phyloP scores from a whole-genome alignment of 352 stramenopile species.

The Thalassiosira mediterranea region DNA sequence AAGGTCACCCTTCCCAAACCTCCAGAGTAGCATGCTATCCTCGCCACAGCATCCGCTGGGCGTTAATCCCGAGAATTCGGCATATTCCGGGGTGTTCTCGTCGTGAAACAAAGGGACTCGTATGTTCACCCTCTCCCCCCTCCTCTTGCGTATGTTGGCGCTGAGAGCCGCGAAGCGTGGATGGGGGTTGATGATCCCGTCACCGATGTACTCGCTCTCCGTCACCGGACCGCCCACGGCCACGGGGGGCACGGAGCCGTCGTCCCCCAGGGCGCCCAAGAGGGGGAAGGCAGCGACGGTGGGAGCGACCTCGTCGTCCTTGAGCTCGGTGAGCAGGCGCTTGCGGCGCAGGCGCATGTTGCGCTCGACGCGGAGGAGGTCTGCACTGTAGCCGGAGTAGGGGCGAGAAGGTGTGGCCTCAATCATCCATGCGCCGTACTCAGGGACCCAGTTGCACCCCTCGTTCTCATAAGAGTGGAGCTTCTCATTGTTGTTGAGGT shows the following conservation, averaged over 20 bases:
- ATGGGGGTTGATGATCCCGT: constrained; percentile 98
- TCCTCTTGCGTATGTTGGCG: constrained; percentile 96
- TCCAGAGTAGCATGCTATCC: constrained; percentile 77
- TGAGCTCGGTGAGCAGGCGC: constrained; percentile 91
- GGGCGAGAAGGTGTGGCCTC: constrained; percentile 94
- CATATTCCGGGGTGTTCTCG: constrained; percentile 84
- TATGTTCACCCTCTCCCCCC: constrained; percentile 90
- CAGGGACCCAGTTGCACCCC: constrained; percentile 97
- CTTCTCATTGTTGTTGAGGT: constrained; percentile 91
- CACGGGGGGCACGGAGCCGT: constrained; percentile 71
- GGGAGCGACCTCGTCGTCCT: constrained; percentile 94
- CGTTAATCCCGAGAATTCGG: constrained; percentile 28
- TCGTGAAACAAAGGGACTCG: constrained; percentile 88
- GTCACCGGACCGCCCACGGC: constrained; percentile 87
- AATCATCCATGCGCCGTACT: constrained; percentile 99
- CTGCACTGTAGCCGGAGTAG: constrained; percentile 93
- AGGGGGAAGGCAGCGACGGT: constrained; percentile 96
- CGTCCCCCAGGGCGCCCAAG: constrained; percentile 94
- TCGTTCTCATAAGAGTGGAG: constrained; percentile 80
- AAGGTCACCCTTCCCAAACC: constrained; percentile 76
- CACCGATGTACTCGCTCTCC: constrained; percentile 95
- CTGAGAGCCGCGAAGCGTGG: constrained; percentile 97
- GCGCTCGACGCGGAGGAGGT: constrained; percentile 94
- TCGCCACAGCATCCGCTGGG: constrained; percentile 68
- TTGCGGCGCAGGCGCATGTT: constrained; percentile 97